phyloP scores from a whole-genome alignment of 257 asterid genomes.

The Voacanga thouarsii region DNA sequence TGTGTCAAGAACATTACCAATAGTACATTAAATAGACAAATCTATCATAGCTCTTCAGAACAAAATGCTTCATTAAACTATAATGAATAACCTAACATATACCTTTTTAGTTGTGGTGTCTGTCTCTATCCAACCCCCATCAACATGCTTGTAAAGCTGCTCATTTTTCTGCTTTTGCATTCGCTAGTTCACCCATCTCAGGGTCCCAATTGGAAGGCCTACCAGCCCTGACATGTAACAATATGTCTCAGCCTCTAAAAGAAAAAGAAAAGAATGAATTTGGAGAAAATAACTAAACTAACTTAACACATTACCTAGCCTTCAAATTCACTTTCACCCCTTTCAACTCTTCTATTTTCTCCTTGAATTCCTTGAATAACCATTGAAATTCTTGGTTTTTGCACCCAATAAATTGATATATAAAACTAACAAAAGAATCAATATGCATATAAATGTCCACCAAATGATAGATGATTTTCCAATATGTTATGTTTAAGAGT shows the following conservation, averaged over 20 bases:
- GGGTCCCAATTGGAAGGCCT: slow-evolving; percentile 73
- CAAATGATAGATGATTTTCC: background rate
- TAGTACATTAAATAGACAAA: background rate
- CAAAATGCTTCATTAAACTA: slow-evolving; percentile 3
- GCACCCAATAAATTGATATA: slow-evolving; percentile 26
- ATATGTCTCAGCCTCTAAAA: slow-evolving; percentile 89
- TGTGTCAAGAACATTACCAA: background rate
- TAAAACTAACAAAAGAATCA: background rate
- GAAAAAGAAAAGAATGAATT: slow-evolving; percentile 20
- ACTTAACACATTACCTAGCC: slow-evolving; percentile 51
- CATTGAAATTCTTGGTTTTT: slow-evolving; percentile 66
- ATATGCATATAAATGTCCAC: background rate
- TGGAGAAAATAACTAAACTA: slow-evolving; percentile 20
- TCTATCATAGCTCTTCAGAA: background rate
- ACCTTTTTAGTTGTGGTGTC: slow-evolving; percentile 89
- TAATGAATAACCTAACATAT: slow-evolving; percentile 8
- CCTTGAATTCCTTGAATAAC: slow-evolving; percentile 74
- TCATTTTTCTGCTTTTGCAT: slow-evolving; percentile 98
- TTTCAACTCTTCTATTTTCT: slow-evolving; percentile 67
- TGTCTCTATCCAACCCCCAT: slow-evolving; percentile 87
- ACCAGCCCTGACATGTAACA: slow-evolving; percentile 98
- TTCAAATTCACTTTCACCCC: slow-evolving; percentile 73
- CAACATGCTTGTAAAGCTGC: slow-evolving; percentile 91
- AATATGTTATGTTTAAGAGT: background rate
- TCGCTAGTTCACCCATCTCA: slow-evolving; percentile 95